Evolutionary conservation across 352 stramenopile genomes (phyloP).

Genomic region (Phytophthora agathidicida): DNA sequence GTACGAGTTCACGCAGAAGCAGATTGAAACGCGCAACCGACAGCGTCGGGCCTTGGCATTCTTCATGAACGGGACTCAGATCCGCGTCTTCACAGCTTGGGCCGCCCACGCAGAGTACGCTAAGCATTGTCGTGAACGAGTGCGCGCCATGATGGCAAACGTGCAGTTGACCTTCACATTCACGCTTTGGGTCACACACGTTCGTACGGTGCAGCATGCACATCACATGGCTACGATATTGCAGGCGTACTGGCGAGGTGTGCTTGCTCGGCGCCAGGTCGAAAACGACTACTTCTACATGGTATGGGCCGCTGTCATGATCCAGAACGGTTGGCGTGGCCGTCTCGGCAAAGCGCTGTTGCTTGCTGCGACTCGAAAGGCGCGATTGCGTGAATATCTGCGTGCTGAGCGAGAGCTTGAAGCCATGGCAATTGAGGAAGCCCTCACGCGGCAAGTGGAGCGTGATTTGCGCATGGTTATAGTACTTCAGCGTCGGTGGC

Average conservation of each 20-base stretch:
- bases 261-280: slow-evolving; percentile 37
- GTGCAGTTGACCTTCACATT: slow-evolving; percentile 56
- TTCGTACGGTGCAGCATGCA: slow-evolving; percentile 32
- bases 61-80: slow-evolving; percentile 61
- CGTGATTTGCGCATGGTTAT: slow-evolving; percentile 63
- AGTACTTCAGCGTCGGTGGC: slow-evolving; percentile 72
- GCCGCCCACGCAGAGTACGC: slow-evolving; percentile 42
- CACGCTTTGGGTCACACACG: slow-evolving; percentile 54
- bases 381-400: slow-evolving; percentile 70
- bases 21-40: slow-evolving; percentile 48
- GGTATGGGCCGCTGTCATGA: slow-evolving; percentile 70
- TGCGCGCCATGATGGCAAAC: slow-evolving; percentile 55
- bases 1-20: slow-evolving; percentile 68
- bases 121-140: slow-evolving; percentile 46
- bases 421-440: slow-evolving; percentile 55
- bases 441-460: slow-evolving; percentile 46
- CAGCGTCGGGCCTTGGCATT: slow-evolving; percentile 64
- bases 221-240: slow-evolving; percentile 45
- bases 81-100: slow-evolving; percentile 71
- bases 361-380: slow-evolving; percentile 56
- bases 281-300: slow-evolving; percentile 70
- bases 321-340: slow-evolving; percentile 75
- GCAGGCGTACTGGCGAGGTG: slow-evolving; percentile 75
- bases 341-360: slow-evolving; percentile 59
- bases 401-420: slow-evolving; percentile 71